Conservation (phyloP, 768 basidiomycete genomes). For the Rhizopogon salebrosus region DNA sequence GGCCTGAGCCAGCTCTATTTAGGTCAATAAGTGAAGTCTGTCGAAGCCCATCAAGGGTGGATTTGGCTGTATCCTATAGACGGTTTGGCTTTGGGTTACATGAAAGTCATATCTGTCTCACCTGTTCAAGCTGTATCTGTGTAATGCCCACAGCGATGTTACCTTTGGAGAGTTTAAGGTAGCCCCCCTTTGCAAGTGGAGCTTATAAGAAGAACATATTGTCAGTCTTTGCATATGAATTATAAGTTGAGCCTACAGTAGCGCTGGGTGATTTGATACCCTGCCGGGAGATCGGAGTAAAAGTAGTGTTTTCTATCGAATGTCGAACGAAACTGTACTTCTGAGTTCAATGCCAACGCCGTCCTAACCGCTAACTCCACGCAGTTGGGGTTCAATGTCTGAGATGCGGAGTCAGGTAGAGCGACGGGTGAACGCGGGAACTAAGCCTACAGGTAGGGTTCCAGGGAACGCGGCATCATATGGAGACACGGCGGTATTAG, state of each 20-base stretch:
- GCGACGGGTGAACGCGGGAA: neutral
- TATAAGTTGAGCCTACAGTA: slow-evolving; percentile 36
- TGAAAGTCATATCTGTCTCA: slow-evolving; percentile 22
- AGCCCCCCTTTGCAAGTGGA: slow-evolving; percentile 71
- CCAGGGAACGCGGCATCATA: slow-evolving; percentile 94
- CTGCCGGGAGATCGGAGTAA: slow-evolving; percentile 89
- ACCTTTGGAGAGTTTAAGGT: slow-evolving; percentile 39
- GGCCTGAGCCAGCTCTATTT: slow-evolving; percentile 82
- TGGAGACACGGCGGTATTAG: slow-evolving; percentile 69
- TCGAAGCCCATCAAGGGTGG: slow-evolving; percentile 51
- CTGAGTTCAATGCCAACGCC: slow-evolving; percentile 67
- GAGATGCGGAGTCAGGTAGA: slow-evolving; percentile 7
- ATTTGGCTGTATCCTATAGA: slow-evolving; percentile 87
- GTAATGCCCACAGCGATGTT: slow-evolving; percentile 68
- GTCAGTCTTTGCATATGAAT: neutral
- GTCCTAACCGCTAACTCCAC: slow-evolving; percentile 79
- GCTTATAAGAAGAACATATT: slow-evolving; percentile 37
- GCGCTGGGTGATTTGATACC: slow-evolving; percentile 96
- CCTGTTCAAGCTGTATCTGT: slow-evolving; percentile 96
- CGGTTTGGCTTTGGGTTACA: neutral
- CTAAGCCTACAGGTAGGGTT: slow-evolving; percentile 71
- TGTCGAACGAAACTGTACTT: slow-evolving; percentile 64
- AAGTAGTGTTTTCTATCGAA: slow-evolving; percentile 99
- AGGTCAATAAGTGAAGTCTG: slow-evolving; percentile 69
- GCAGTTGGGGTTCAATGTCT: slow-evolving; percentile 62